Evolutionary conservation across 129 eudicot species (phyloP).

Genomic region (Centella asiatica): DNA sequence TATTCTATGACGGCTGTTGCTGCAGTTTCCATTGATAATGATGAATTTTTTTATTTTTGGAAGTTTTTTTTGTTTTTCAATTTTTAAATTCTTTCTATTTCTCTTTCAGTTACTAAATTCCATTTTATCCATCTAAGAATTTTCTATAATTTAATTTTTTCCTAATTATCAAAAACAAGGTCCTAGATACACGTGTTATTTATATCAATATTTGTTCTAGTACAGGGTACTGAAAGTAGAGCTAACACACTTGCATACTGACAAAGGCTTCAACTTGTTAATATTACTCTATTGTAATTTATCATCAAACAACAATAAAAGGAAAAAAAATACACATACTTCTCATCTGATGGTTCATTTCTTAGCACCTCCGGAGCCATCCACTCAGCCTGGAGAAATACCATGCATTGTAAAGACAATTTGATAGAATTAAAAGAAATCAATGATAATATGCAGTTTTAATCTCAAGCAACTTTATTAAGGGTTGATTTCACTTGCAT

Average conservation of each 20-base stretch:
- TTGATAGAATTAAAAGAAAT: no score
- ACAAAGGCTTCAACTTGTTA: background rate
- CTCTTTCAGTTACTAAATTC: no score
- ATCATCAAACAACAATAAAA: background rate
- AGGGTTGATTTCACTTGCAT: background rate
- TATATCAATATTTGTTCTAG: background rate
- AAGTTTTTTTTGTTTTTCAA: no score
- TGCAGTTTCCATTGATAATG: no score
- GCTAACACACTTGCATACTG: background rate
- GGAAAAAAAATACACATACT: conserved; percentile 39
- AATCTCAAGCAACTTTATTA: background rate
- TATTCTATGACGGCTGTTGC: no score
- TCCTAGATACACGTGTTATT: no score
- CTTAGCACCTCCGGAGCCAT: conserved; percentile 99
- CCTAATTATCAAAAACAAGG: no score
- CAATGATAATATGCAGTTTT: background rate
- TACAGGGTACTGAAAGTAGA: no score
- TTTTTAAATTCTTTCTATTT: no score
- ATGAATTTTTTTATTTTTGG: no score
- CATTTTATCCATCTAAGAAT: no score
- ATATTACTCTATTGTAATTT: background rate
- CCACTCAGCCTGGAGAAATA: conserved; percentile 84
- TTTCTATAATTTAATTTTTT: no score
- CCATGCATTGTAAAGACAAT: conserved; percentile 6
- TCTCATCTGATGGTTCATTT: conserved; percentile 92